phyloP scores from a whole-genome alignment of 202 grass and related monocot species.

The Schoenoplectus tabernaemontani region DNA sequence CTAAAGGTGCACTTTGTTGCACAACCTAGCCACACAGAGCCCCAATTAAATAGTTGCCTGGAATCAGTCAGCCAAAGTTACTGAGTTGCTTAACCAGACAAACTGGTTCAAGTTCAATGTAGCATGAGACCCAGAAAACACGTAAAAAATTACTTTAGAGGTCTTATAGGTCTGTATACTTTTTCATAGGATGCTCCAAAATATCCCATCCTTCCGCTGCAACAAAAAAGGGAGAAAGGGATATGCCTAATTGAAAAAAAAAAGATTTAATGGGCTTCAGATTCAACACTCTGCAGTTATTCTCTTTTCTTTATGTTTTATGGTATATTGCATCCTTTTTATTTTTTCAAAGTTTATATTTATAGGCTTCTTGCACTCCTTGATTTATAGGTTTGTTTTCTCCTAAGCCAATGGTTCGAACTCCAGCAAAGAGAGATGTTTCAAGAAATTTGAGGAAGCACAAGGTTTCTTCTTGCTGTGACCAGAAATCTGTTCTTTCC shows the following conservation, averaged over 20 bases:
- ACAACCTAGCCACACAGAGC: background rate
- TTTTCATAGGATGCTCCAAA: background rate
- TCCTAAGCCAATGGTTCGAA: conserved; percentile 53
- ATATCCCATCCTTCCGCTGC: background rate
- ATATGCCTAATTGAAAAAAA: background rate
- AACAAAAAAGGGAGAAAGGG: background rate
- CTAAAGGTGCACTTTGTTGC: background rate
- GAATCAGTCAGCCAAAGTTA: background rate
- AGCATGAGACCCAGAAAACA: background rate
- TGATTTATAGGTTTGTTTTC: conserved; percentile 18
- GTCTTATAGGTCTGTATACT: background rate
- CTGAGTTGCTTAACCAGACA: background rate
- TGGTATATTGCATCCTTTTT: background rate
- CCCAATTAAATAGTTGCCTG: background rate
- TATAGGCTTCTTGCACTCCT: background rate
- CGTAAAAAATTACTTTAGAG: background rate
- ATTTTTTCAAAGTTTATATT: background rate
- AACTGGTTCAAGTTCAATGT: background rate
- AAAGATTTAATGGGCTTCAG: background rate
- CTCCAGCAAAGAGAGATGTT: conserved; percentile 65
- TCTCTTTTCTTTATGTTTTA: background rate
- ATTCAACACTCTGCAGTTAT: background rate
- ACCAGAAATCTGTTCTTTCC: conserved; percentile 33
- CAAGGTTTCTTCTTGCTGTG: conserved; percentile 23
- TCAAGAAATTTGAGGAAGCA: conserved; percentile 45